Base-by-base conservation (phyloP, 176 grass and related monocot genomes). In the Panicum miliaceum region DNA sequence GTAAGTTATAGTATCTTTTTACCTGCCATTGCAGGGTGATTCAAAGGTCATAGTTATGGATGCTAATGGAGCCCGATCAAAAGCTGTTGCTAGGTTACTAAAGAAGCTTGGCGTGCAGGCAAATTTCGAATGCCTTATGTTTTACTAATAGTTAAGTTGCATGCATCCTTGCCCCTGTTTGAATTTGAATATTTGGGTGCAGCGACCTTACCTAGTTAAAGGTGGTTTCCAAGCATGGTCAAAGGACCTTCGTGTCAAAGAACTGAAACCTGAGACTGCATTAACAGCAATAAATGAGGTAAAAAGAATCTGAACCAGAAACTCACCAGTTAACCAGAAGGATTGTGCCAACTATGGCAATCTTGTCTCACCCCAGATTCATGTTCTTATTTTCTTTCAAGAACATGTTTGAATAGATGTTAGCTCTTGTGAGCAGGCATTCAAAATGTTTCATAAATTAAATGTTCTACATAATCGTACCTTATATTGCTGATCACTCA, bases 31-130 rank as follows among this genome's bases (percentile, higher is more conserved):
- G 23, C 81, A 99, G 96, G 84, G 86, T 38, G 42, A 89, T 60
- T 96, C 96, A 83, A 94, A 89, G 85, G 91, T 96, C 71, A 91
- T 99, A 65, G 80, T 99, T 96, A 96, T 96, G 86, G 96, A 99
- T 90, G 81, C 90, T 82, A 99, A 86, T 78, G 91, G 93, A 67
- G 51, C 83, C 77, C 84, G 77, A 42, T 99, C 96, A 48, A 96
- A 99, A 86, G 57, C 81, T 48, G 94, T 99, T 63, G 96, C 96
- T 77, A 94, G 96, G 92, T 89, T 90, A 64, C 89, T 99, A 62
- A 99, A 96, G 81, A 94, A 83, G 83, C 88, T 96, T 75, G 91
- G 96, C 79, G 89, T 99, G 65, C 84, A 99, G 96, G 96, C 81
- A 88, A 96, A 81, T 77, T 72, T 46, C 59, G 35, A 47, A 77